Conservation (phyloP, 441 rosid species). For the Erysimum pusillum region DNA sequence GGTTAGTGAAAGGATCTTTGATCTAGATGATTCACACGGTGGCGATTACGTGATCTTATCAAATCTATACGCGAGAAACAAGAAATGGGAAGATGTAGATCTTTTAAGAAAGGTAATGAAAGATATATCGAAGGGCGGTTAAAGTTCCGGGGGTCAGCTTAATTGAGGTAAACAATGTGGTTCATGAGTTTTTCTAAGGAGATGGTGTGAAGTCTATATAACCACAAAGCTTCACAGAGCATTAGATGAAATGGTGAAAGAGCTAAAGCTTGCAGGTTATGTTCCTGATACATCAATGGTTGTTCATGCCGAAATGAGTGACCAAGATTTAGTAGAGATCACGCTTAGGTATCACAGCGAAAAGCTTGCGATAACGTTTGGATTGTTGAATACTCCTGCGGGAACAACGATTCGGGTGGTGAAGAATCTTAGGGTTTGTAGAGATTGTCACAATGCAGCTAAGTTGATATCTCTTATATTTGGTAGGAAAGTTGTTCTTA, state of each 20-base stretch:
- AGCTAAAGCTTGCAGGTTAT: slow-evolving; percentile 69
- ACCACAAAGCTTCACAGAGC: slow-evolving; percentile 51
- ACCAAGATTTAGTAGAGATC: too few relatives aligned
- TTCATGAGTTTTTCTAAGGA: slow-evolving; percentile 87
- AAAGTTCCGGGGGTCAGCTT: slow-evolving; percentile 90
- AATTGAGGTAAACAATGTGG: slow-evolving; percentile 71
- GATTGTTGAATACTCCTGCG: slow-evolving; percentile 63
- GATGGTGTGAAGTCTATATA: slow-evolving; percentile 59
- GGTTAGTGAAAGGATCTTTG: slow-evolving; percentile 62
- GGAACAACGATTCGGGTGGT: slow-evolving; percentile 65
- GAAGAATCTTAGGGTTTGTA: slow-evolving; percentile 70
- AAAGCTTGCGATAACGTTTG: slow-evolving; percentile 65
- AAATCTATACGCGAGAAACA: slow-evolving; percentile 74
- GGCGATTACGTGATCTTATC: slow-evolving; percentile 85
- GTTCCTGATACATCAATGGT: slow-evolving; percentile 69
- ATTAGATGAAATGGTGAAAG: slow-evolving; percentile 60
- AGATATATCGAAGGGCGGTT: slow-evolving; percentile 58
- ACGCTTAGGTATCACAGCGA: slow-evolving; percentile 75
- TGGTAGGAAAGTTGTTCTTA: slow-evolving; percentile 62
- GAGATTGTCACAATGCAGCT: slow-evolving; percentile 75
- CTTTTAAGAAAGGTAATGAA: slow-evolving; percentile 66
- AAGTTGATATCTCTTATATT: slow-evolving; percentile 62
- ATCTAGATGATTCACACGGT: slow-evolving; percentile 74
- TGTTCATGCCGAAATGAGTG: slow-evolving; percentile 60
- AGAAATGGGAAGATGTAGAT: slow-evolving; percentile 76